Evolutionary conservation across 805 yeast species (phyloP), one percentile per base, ranked within the genome.

Genomic region (Grigorovia transvaalensis): DNA sequence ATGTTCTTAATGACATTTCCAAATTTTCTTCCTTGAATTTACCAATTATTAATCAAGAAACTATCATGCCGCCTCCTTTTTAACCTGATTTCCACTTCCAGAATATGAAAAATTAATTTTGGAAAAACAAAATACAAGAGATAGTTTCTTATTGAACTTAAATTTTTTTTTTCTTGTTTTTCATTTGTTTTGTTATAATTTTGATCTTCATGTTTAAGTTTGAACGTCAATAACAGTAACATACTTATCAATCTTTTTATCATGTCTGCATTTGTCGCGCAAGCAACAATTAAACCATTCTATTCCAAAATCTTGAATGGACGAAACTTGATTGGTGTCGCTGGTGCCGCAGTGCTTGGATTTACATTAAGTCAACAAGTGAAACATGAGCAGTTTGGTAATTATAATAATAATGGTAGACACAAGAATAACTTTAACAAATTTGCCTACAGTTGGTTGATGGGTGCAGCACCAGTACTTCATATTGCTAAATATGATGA

Each of bases 391-490:
- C n/a, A 15, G 15, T 38, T 12, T 38, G 15, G 15, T 9, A 8
- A 38, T 15, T 9, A 38, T 15, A 13, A 38, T 51, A 51, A 51
- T 42, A 54, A 60, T 50, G 54, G 62, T 45, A 50, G 56, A 44
- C 50, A 56, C 48, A 55, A 58, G 41, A 53, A 53, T 19, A 50
- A 55, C 20, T 51, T 56, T 46, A 53, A 54, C 46, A 48, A 52
- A 8, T 49, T 46, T 2, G 35, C 29, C 44, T 52, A 29, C 33
- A 41, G 30, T 27, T 40, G 66, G 51, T 63, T 65, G 38, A 57
- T 56, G 17, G 70, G 71, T 30, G 57, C 71, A 29, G 74, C 74
- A 12, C 65, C 71, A 7, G 65, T 67, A 33, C 59, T 69, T 2
- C 67, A 73, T 45, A 64, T 67, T 9, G 76, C 73, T 1, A 30